Evolutionary conservation across 2,329 filamentous ascomycete species (phyloP).

Genomic region (Polychaeton citri): DNA sequence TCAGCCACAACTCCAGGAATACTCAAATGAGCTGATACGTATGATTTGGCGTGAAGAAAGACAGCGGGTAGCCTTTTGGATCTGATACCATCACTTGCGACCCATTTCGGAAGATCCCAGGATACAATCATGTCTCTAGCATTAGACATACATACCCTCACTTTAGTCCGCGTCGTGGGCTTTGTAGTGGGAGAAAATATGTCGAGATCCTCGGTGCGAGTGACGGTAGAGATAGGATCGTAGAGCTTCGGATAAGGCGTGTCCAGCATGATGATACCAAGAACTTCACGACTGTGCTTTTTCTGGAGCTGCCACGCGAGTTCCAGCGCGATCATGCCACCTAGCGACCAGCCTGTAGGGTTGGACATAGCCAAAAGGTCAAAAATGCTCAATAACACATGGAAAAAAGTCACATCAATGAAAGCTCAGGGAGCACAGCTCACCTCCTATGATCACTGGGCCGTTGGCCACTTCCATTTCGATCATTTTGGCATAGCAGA

Average conservation of each 20-base stretch:
- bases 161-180: not conserved
- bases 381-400: too few relatives aligned
- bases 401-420: too few relatives aligned
- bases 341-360: constrained; percentile 5
- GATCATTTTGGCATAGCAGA: constrained; percentile 36
- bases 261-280: not conserved
- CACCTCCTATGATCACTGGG: constrained; percentile 22
- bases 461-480: constrained; percentile 24
- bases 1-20: not conserved
- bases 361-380: not conserved
- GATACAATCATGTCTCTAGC: not conserved
- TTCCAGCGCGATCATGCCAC: constrained; percentile 4
- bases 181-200: not conserved
- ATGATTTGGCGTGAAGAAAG: too few relatives aligned
- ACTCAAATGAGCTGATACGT: too few relatives aligned
- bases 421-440: not conserved
- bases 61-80: too few relatives aligned
- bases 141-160: not conserved
- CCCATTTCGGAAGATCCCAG: not conserved
- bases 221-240: not conserved
- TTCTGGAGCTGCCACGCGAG: constrained; percentile 2
- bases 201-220: not conserved
- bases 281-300: not conserved
- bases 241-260: not conserved
- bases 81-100: not conserved